phyloP scores from a whole-genome alignment of 768 basidiomycete genomes.

The Hebeloma cylindrosporum region DNA sequence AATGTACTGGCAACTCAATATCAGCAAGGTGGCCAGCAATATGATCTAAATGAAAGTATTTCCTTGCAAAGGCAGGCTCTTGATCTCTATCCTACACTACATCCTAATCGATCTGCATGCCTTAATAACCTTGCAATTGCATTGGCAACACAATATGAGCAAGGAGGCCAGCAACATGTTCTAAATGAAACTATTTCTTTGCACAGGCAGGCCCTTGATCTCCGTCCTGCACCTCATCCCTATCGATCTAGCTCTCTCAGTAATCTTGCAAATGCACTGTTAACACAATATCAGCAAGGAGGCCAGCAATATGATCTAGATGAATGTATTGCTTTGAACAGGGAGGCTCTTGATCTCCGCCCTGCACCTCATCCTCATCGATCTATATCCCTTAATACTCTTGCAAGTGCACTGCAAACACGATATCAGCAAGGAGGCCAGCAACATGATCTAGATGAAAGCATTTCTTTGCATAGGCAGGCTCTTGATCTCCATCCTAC shows the following conservation, averaged over 20 bases:
- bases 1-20: background rate
- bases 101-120: background rate
- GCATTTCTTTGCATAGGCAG: too few relatives aligned
- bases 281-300: too few relatives aligned
- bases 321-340: too few relatives aligned
- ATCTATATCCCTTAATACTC: too few relatives aligned
- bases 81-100: background rate
- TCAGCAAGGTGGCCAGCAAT: background rate
- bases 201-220: background rate
- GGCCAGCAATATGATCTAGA: too few relatives aligned
- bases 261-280: too few relatives aligned
- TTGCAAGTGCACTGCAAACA: too few relatives aligned
- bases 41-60: constrained; percentile 2
- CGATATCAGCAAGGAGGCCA: too few relatives aligned
- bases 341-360: too few relatives aligned
- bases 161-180: background rate
- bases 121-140: constrained; percentile 3
- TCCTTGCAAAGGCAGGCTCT: background rate
- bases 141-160: background rate
- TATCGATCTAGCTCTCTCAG: background rate
- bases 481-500: background rate
- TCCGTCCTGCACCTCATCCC: background rate
- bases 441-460: too few relatives aligned
- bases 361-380: too few relatives aligned
- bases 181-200: constrained; percentile 1